Evolutionary conservation across 305 asterid genomes (phyloP), one percentile per base, ranked within the genome.

Genomic region (Ajuga reptans): DNA sequence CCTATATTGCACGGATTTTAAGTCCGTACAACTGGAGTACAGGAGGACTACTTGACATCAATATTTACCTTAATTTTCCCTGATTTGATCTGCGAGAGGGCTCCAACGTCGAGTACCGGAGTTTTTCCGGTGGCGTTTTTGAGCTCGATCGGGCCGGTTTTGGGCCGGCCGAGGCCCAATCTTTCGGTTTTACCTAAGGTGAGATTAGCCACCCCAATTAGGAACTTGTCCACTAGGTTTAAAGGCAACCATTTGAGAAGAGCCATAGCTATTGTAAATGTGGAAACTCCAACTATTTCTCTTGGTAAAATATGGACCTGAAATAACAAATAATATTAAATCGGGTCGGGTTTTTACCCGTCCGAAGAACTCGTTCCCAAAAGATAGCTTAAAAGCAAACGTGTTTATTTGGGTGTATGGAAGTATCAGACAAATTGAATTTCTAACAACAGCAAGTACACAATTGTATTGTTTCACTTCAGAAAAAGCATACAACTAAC

Each of bases 81-180:
- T 1, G 86, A 60, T 81, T 77, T 85, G 21, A 92, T 88, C 56
- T 69, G 90, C 0, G 88, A 70, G 18, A 92, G 66, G 24, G 92
- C 91, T n/a, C 98, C 97, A 1, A 80, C 85, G 42, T 92, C 98
- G 10, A 92, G 86, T 3, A 92, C 96, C 0, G 97, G 98, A 1
- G 94, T 87, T 78, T 92, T 92, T 7, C 98, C 98, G 36, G 95
- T 92, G 17, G 84, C 84, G 34, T 88, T 91, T 65, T 90, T 92
- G 1, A 92, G 91, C 77, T 86, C 85, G 27, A 92, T 68, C 0
- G 97, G 97, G 0, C 98, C 98, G 50, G 89, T 84, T 84, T 86
- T 92, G 0, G 98, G 97, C 33, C 97, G 79, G 0, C 80, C 85
- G 42, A 92, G 82, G 50, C 97, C 97, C 11, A 88, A 60, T 8